Conservation (phyloP, 1,284 basidiomycete genomes). For the Leccinum subrobustum region DNA sequence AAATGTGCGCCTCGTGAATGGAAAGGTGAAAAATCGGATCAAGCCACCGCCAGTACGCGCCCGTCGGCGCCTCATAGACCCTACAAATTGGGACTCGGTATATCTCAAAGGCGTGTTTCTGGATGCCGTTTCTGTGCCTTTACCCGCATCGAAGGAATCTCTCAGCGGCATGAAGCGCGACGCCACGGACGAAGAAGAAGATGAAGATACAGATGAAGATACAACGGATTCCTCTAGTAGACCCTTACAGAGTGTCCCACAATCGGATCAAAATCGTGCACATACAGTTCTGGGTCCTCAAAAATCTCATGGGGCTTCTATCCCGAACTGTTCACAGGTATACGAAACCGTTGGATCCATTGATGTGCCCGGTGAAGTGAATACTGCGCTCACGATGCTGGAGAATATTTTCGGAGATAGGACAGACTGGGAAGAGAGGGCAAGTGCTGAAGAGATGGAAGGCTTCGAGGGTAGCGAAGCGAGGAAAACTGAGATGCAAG, state of each 20-base stretch:
- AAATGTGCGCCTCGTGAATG: constrained; percentile 7
- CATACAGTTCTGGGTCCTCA: neutral
- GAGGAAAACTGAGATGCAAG: neutral
- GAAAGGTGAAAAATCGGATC: constrained; percentile 33
- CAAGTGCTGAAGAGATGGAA: constrained; percentile 56
- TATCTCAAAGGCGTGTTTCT: constrained; percentile 67
- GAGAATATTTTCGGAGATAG: constrained; percentile 49
- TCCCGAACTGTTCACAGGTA: neutral
- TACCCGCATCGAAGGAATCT: constrained; percentile 19
- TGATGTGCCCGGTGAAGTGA: constrained; percentile 48
- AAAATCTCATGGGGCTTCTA: neutral
- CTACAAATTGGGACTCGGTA: constrained; percentile 62
- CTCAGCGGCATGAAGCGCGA: neutral
- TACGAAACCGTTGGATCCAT: constrained; percentile 14
- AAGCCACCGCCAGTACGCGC: constrained; percentile 23
- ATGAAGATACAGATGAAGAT: neutral
- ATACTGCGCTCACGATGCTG: constrained; percentile 47
- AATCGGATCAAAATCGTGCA: neutral
- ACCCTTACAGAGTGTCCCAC: neutral
- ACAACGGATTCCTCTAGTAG: neutral
- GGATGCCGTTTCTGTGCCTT: constrained; percentile 34
- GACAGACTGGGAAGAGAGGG: constrained; percentile 51
- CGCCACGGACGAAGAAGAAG: constrained; percentile 1
- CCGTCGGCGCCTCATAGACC: constrained; percentile 54
- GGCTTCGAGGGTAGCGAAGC: constrained; percentile 30